Evolutionary conservation across 2,329 filamentous ascomycete genomes (phyloP), one percentile per base, ranked within the genome.

Genomic region (Aspergillus caelatus): DNA sequence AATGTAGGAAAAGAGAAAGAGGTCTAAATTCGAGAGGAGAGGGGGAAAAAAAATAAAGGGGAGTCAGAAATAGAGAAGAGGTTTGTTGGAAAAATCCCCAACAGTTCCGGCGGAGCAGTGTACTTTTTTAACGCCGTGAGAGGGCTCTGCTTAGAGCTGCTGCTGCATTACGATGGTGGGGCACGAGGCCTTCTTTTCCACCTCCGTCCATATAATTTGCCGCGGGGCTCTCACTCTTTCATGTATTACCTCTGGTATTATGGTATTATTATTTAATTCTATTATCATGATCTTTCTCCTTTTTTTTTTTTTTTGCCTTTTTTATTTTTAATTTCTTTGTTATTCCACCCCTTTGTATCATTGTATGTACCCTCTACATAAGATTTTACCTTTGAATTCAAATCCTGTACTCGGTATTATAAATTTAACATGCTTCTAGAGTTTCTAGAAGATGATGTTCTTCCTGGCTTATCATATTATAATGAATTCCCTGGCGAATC

Each of bases 251-350:
- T 19, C 10, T 30, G 26, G 52, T 55, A 55, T 55, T 55, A 39
- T 55, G 52, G 52, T 55, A 55, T 55, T 55, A 55, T 55, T 55
- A 55, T 55, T 55, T 55, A 55, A 55, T 55, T 39, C 52, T 39
- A 55, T 55, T 55, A 55, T 39, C 32, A 39, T 55, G 26, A 23
- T 41, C 28, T 36, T 36, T 54, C 28, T 41, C 39, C 39, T 34
- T 54, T 10, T n/a, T 21, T 12, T 12, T 54, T 54, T 16, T 23
- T 23, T 14, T 16, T 12, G 8, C 12, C 19, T 54, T 54, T 54
- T 21, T 55, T 36, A 16, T 19, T 39, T 55, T 55, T 55, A 39
- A 16, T 36, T 39, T 41, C 30, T 36, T 55, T 23, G 6, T 39
- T 55, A n/a, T 55, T 26, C 12, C 26, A 21, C 16, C 12, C 21